Percentiles rank a stretch among this genome's conserved stretches.
These are phyloP conservation scores for Areca catechu DNA, from an alignment of 176 grass and related monocot genomes.

Conservation along the genomic window DNA sequence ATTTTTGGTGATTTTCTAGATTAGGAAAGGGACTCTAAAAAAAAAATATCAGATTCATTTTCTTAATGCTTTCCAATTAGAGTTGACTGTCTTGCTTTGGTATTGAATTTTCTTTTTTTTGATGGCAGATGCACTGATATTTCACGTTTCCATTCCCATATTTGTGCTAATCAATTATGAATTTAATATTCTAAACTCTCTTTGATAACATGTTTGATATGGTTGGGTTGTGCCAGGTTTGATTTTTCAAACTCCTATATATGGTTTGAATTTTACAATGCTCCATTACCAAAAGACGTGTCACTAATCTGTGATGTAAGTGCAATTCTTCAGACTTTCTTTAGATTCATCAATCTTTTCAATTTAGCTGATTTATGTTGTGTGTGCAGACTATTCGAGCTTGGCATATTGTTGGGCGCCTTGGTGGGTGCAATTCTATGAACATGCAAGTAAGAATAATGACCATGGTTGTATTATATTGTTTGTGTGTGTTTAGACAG, in stretches of 20 bases:
- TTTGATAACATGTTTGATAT: not conserved
- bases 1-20: too few species aligned
- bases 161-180: not conserved
- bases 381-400: constrained; percentile 63
- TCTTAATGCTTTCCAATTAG: too few species aligned
- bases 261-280: constrained; percentile 93
- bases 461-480: not conserved
- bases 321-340: constrained; percentile 5
- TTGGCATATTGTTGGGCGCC: constrained; percentile 84
- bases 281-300: constrained; percentile 70
- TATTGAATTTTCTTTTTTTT: not conserved
- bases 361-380: constrained; percentile 8
- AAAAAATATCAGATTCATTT: too few species aligned
- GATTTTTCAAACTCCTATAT: constrained; percentile 85
- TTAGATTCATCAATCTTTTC: constrained; percentile 5
- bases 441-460: constrained; percentile 82
- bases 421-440: constrained; percentile 93
- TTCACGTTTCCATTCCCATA: too few species aligned
- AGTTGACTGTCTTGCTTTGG: not conserved
- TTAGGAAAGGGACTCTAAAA: too few species aligned
- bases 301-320: constrained; percentile 82
- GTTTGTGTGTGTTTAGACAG: too few species aligned
- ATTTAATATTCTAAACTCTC: not conserved
- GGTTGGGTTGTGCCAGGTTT: constrained; percentile 44
- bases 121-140: too few species aligned